phyloP scores from a whole-genome alignment of 805 yeast genomes.

The Candida suzukii region DNA sequence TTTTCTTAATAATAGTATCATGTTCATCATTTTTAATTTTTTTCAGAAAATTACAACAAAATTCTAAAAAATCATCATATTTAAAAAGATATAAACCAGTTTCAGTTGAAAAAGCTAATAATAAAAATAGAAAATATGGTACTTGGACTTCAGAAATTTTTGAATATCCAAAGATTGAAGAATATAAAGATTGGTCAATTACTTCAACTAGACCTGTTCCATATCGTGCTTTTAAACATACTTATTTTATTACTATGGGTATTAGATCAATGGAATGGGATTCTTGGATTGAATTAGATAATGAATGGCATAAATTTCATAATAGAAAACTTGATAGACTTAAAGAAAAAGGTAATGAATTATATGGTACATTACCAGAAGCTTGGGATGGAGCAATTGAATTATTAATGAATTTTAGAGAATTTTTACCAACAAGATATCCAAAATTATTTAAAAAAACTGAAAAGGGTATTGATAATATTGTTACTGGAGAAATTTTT shows the following conservation, averaged over 20 bases:
- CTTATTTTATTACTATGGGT: constrained; percentile 63
- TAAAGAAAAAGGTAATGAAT: constrained; percentile 35
- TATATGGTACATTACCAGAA: constrained; percentile 43
- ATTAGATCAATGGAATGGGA: constrained; percentile 55
- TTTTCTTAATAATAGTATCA: constrained; percentile 3
- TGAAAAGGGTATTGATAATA: constrained; percentile 39
- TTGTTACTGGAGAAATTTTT: constrained; percentile 47
- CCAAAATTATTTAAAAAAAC: constrained; percentile 45
- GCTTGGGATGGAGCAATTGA: constrained; percentile 52
- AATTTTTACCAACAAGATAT: constrained; percentile 49
- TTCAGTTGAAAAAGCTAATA: constrained; percentile 29
- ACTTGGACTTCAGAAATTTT: constrained; percentile 49
- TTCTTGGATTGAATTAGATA: constrained; percentile 63
- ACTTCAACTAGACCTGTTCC: constrained; percentile 46
- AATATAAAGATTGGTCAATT: constrained; percentile 43
- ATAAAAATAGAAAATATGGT: constrained; percentile 41
- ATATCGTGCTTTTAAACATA: constrained; percentile 62
- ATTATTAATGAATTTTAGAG: constrained; percentile 43
- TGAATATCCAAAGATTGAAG: constrained; percentile 40
- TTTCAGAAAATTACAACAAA: background rate
- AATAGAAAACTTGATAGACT: constrained; percentile 43
- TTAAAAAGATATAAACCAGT: constrained; percentile 20
- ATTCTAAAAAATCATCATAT: constrained; percentile 2
- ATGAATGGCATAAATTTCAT: constrained; percentile 55
- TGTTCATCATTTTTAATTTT: constrained; percentile 3